Base-by-base conservation (phyloP, 176 grass and related monocot species). In the Olyra latifolia region DNA sequence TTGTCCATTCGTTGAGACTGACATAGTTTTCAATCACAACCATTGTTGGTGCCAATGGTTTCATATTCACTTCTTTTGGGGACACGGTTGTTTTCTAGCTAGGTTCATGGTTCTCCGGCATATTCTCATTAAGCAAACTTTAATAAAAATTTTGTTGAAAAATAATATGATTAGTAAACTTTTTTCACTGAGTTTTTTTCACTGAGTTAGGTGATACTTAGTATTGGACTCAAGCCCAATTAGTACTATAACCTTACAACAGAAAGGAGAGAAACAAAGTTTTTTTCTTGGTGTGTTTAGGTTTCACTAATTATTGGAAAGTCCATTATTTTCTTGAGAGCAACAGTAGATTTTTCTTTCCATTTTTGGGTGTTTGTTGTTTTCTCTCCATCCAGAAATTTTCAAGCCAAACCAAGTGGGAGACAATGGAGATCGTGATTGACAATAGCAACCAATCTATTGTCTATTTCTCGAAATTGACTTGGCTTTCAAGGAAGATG, bases 401-500 rank as follows among this genome's bases (percentile, higher is more conserved):
- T 47, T 35, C 38, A 35, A 44, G 19, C 32, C 71, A 7, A n/a
- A 35, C 32, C 22, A 24, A 68, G 40, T 84, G 71, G 71, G 1
- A 35, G 55, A 44, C 5, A 10, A n/a, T 11, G 38, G 6, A 46
- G 38, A 46, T 2, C 4, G 22, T 1, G 10, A 42, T 49, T 58
- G 50, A 58, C 57, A 84, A 84, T 55, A 57, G 28, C 47, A 22
- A 6, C 13, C 32, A 35, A 35, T 35, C 32, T 35, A 35, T 35
- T 35, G 32, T 35, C 32, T 35, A 35, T 35, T 35, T 54, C 45
- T 53, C 11, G 3, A 83, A 30, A 42, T 65, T 74, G 69, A 65
- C 80, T 74, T 83, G 19, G 46, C 35, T 74, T 83, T 75, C 48
- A 83, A 74, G 46, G 15, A 55, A 75, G 15, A 30, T 17, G 3